Evolutionary conservation across 2,329 filamentous ascomycete species (phyloP).

Genomic region (Didymella keratinophila): DNA sequence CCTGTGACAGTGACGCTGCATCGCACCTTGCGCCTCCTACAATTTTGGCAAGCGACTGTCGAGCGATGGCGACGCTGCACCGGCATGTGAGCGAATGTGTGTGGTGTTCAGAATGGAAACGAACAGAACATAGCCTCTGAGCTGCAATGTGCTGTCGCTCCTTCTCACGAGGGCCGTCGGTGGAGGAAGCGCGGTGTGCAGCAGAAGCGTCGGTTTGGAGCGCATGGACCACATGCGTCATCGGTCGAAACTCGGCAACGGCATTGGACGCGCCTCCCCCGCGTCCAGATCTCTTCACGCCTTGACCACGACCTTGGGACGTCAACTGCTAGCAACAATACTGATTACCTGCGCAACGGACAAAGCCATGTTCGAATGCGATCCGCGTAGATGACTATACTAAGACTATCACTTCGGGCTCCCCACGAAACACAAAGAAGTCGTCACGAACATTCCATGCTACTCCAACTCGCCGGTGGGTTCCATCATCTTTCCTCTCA

Average conservation of each 20-base stretch:
- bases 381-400: too few species aligned
- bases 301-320: too few species aligned
- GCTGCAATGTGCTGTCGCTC: background rate
- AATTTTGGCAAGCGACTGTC: conserved; percentile 18
- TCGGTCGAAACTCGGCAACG: background rate
- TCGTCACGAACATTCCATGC: background rate
- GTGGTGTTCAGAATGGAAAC: background rate
- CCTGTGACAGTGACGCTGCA: conserved; percentile 19
- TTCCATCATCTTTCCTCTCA: background rate
- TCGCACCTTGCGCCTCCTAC: conserved; percentile 22
- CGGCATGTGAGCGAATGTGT: conserved; percentile 2
- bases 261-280: background rate
- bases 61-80: conserved; percentile 17
- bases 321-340: too few species aligned
- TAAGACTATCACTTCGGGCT: too few species aligned
- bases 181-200: background rate
- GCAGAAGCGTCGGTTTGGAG: too few species aligned
- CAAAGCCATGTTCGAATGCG: too few species aligned
- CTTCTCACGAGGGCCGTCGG: background rate
- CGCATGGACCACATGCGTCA: background rate
- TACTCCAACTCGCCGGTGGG: background rate
- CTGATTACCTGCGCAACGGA: too few species aligned
- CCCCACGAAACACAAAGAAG: too few species aligned
- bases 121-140: too few species aligned
- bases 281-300: too few species aligned